A percentile compares a stretch with the other conserved stretches of the same genome.
These are phyloP conservation scores for Candida dajiaensis DNA, from an alignment of 805 yeast genomes.

Conservation along the genomic window DNA sequence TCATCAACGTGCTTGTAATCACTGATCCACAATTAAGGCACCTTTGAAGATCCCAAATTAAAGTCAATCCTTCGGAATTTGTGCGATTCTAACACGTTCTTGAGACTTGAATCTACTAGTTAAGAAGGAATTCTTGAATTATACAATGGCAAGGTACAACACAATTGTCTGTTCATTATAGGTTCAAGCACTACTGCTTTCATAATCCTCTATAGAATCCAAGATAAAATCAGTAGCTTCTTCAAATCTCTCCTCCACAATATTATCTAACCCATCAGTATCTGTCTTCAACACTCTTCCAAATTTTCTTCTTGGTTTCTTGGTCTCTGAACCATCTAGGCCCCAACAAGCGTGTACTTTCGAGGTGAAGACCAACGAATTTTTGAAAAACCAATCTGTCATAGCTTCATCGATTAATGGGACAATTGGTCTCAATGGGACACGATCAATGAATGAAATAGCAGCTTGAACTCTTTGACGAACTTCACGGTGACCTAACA, in stretches of 20 bases:
- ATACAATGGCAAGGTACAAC: background rate
- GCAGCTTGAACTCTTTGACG: constrained; percentile 65
- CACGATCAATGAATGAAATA: constrained; percentile 61
- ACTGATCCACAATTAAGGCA: too few relatives aligned
- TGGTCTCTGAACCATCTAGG: constrained; percentile 38
- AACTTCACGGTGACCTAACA: constrained; percentile 75
- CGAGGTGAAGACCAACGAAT: constrained; percentile 78
- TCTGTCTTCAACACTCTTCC: constrained; percentile 82
- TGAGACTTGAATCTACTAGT: too few relatives aligned
- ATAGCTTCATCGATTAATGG: constrained; percentile 86
- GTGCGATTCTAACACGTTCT: too few relatives aligned
- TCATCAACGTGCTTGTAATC: too few relatives aligned
- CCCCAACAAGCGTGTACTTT: constrained; percentile 80
- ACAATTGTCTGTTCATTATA: background rate
- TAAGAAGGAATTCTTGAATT: too few relatives aligned
- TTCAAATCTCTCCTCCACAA: constrained; percentile 74
- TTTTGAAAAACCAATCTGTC: constrained; percentile 86
- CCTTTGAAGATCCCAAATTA: too few relatives aligned
- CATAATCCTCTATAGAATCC: constrained; percentile 70
- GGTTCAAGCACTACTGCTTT: constrained; percentile 27
- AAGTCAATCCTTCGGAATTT: too few relatives aligned
- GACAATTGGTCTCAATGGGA: constrained; percentile 69
- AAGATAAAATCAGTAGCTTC: constrained; percentile 81
- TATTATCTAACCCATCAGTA: constrained; percentile 65
- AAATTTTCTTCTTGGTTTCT: constrained; percentile 82